Evolutionary conservation across 1,284 basidiomycete species (phyloP).

Genomic region (Ceratobasidium sp.): DNA sequence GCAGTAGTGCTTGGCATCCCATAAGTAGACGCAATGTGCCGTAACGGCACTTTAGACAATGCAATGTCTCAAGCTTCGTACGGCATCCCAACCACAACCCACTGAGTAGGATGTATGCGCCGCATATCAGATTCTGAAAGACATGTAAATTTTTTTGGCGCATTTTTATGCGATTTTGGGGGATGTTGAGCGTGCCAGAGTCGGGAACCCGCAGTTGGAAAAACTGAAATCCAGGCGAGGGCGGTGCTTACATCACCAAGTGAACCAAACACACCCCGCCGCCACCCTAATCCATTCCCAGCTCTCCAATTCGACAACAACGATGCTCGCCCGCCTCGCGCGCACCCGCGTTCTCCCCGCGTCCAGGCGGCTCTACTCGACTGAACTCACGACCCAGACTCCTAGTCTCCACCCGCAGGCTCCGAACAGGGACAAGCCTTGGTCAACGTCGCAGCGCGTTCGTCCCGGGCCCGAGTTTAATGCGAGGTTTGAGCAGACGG

Average conservation of each 20-base stretch:
- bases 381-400: slow-evolving; percentile 13
- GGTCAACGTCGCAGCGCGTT: slow-evolving; percentile 78
- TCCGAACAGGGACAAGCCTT: slow-evolving; percentile 80
- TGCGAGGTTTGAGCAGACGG: slow-evolving; percentile 92
- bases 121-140: not conserved
- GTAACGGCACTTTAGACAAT: slow-evolving; percentile 11
- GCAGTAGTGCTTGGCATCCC: slow-evolving; percentile 20
- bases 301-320: slow-evolving; percentile 34
- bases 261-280: slow-evolving; percentile 29
- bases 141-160: not conserved
- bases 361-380: slow-evolving; percentile 20
- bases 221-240: slow-evolving; percentile 6
- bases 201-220: not conserved
- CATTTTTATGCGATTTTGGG: not conserved
- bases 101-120: slow-evolving; percentile 12
- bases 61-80: not conserved
- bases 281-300: slow-evolving; percentile 36
- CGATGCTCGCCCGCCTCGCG: slow-evolving; percentile 29
- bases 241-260: slow-evolving; percentile 9
- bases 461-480: slow-evolving; percentile 59
- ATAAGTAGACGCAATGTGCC: slow-evolving; percentile 18
- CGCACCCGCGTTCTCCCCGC: slow-evolving; percentile 12
- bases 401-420: slow-evolving; percentile 63
- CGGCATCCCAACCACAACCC: slow-evolving; percentile 8
- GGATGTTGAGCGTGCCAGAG: not conserved